Evolutionary conservation across 805 yeast species (phyloP).

Genomic region (Kodamaea kakaduensis): DNA sequence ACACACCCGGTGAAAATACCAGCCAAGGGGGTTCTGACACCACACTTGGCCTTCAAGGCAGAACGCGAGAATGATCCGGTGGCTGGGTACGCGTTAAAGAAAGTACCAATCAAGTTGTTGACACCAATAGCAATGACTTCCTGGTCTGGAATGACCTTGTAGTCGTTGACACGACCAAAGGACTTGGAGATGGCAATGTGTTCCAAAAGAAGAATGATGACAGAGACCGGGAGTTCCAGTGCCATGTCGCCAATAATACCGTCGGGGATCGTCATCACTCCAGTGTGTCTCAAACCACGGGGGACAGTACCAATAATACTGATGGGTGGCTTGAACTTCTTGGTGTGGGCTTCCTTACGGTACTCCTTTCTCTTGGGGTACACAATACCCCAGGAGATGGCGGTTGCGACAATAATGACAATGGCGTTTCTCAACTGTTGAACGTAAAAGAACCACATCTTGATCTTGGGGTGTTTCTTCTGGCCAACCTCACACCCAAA

Average conservation of each 20-base stretch:
- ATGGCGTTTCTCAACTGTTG: slow-evolving; percentile 79
- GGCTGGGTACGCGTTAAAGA: slow-evolving; percentile 91
- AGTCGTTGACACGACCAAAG: slow-evolving; percentile 88
- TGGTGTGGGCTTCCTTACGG: slow-evolving; percentile 25
- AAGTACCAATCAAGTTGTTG: slow-evolving; percentile 84
- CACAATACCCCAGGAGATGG: slow-evolving; percentile 75
- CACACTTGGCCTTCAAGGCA: slow-evolving; percentile 91
- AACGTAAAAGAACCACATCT: slow-evolving; percentile 59
- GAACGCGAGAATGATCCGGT: slow-evolving; percentile 95
- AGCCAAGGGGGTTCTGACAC: slow-evolving; percentile 90
- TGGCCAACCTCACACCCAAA: slow-evolving; percentile 56
- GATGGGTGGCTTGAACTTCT: slow-evolving; percentile 43
- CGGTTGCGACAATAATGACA: slow-evolving; percentile 75
- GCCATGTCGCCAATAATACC: slow-evolving; percentile 61
- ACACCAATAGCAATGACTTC: slow-evolving; percentile 92
- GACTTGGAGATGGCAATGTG: slow-evolving; percentile 93
- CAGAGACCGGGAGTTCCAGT: slow-evolving; percentile 79
- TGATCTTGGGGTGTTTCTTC: slow-evolving; percentile 57
- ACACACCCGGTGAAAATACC: slow-evolving; percentile 88
- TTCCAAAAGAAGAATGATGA: slow-evolving; percentile 77
- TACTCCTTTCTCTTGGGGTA: slow-evolving; percentile 38
- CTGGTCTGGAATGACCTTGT: slow-evolving; percentile 88
- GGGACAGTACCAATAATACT: slow-evolving; percentile 75
- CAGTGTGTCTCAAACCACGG: slow-evolving; percentile 73
- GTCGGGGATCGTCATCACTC: slow-evolving; percentile 61